Conservation (phyloP, 805 yeast species). For the Candida loeiensis region DNA sequence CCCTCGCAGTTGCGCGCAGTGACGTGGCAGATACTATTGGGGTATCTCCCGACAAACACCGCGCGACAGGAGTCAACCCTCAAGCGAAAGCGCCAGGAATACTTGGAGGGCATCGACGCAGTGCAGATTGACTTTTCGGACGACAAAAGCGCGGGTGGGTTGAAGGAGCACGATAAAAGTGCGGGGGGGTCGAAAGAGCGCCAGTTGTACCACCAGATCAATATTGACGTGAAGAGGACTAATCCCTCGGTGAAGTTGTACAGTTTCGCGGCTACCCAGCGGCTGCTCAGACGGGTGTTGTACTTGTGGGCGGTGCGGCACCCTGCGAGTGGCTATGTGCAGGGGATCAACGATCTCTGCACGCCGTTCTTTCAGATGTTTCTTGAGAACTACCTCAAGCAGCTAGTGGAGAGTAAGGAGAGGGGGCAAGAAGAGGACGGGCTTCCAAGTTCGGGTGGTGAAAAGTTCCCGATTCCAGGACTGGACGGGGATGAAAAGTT, state of each 20-base stretch:
- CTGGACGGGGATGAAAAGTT: slow-evolving; percentile 17
- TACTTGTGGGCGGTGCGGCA: slow-evolving; percentile 95
- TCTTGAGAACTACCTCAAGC: slow-evolving; percentile 59
- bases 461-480: slow-evolving; percentile 32
- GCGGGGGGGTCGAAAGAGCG: slow-evolving; percentile 60
- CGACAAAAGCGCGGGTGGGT: slow-evolving; percentile 15
- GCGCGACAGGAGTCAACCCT: slow-evolving; percentile 69
- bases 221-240: slow-evolving; percentile 91
- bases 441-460: no score
- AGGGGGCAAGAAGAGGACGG: no score
- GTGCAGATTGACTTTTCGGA: slow-evolving; percentile 47
- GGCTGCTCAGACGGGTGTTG: slow-evolving; percentile 72
- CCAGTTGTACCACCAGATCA: slow-evolving; percentile 91
- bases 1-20: slow-evolving; percentile 77
- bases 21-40: slow-evolving; percentile 86
- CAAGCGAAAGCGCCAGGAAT: slow-evolving; percentile 80
- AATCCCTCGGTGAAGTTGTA: slow-evolving; percentile 81
- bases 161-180: no score
- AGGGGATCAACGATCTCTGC: slow-evolving; percentile 90
- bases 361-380: slow-evolving; percentile 93
- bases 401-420: slow-evolving; percentile 15
- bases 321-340: slow-evolving; percentile 97
- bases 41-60: slow-evolving; percentile 84
- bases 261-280: slow-evolving; percentile 64
- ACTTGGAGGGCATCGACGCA: slow-evolving; percentile 67